Evolutionary conservation across 2,329 filamentous ascomycete species (phyloP), one percentile per base, ranked within the genome.

Genomic region (Amauroascus verrucosus): DNA sequence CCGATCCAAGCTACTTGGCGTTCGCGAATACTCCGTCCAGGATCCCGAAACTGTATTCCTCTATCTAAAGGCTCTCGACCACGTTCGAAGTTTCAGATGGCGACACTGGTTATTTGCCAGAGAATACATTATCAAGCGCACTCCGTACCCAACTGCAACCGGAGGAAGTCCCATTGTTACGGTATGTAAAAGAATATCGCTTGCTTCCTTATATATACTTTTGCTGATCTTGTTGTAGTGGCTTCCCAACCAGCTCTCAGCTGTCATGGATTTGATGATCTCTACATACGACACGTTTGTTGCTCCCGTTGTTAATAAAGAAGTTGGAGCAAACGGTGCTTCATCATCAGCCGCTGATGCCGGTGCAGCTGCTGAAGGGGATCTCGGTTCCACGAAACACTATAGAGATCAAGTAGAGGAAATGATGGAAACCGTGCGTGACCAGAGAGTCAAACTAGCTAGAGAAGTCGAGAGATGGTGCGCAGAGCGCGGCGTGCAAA

Each of bases 251-350:
- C 73, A 75, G 56, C 62, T 75, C 3, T 70, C 68, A 2, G 72
- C 71, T 1, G 72, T 75, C n/a, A 73, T 75, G 70, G 72, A 74
- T 33, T 60, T 74, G 54, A 74, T 75, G 72, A 60, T 74, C n/a
- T 62, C 65, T 1, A 68, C 73, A 28, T 73, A 74, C 32, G 66
- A 70, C n/a, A 63, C 60, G 0, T 63, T 69, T 30, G 63, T 71
- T 43, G 67, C 62, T 1, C 65, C 68, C 0, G 45, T 45, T 6
- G n/a, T 56, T 6, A 65, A 70, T 20, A 61, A 60, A 11, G 41
- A 44, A 13, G 37, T 51, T n/a, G 18, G 49, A 18, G 37, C 56
- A n/a, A 54, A 58, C 33, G 52, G 48, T 24, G 26, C 48, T 44
- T 8, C 53, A 38, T 6, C 53, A 33, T 30, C 41, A 41, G 46